phyloP scores from a whole-genome alignment of 73 alveolate genomes.

The Paramecium tetraurelia region DNA sequence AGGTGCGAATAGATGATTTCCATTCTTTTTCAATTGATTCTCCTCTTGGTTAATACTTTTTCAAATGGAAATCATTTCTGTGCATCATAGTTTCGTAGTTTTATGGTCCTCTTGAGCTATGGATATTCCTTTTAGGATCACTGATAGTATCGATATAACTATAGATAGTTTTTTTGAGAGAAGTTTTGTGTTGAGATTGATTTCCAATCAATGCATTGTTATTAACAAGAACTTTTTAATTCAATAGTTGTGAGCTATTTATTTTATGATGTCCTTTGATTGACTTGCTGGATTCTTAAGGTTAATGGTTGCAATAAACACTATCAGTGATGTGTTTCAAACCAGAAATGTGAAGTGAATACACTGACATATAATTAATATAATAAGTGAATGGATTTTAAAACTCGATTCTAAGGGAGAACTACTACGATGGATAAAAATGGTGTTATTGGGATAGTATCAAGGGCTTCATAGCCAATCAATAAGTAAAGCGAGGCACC shows the following conservation, averaged over 20 bases:
- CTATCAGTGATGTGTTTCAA: neutral
- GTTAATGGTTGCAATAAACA: neutral
- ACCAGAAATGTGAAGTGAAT: neutral
- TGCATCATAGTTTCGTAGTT: neutral
- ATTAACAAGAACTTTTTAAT: neutral
- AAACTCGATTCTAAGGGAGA: conserved; percentile 1
- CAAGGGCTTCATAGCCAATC: neutral
- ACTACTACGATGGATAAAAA: neutral
- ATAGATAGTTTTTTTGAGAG: neutral
- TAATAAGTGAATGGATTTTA: conserved; percentile 17
- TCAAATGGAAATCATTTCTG: neutral
- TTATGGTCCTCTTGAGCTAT: neutral
- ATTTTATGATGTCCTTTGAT: neutral
- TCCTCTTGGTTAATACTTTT: neutral
- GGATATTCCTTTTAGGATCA: neutral
- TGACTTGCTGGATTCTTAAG: neutral
- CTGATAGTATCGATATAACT: neutral
- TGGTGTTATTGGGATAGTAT: conserved; percentile 27
- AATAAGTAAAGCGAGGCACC: neutral
- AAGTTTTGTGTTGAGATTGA: neutral
- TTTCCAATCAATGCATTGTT: neutral
- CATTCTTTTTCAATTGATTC: neutral
- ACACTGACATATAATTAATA: neutral
- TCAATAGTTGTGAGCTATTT: neutral
- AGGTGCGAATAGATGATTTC: neutral